Percentiles rank a stretch among this genome's conserved stretches.
Evolutionary conservation across 345 rosid genomes (phyloP).

Genomic region (Nasturtium officinale): DNA sequence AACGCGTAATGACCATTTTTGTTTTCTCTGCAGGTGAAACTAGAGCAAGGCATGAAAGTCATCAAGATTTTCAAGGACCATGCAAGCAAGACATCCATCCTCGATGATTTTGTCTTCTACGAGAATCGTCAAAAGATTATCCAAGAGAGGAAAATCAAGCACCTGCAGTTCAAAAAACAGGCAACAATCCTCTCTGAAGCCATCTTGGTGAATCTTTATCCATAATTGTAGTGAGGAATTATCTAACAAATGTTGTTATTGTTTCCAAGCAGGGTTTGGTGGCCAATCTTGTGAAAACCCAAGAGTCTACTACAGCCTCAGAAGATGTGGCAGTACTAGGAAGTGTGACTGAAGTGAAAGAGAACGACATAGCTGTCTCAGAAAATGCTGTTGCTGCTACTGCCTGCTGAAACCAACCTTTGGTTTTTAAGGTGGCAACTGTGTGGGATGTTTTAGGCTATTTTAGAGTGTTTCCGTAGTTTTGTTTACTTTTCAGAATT

Average conservation of each 20-base stretch:
- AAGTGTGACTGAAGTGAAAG: conserved; percentile 9
- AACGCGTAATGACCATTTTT: not conserved
- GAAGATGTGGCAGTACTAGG: conserved; percentile 9
- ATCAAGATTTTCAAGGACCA: conserved; percentile 58
- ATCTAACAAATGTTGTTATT: not conserved
- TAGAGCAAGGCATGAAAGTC: conserved; percentile 56
- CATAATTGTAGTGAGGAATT: not conserved
- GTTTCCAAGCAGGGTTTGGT: conserved; percentile 21
- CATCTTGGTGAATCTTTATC: not conserved
- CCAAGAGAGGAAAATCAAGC: conserved; percentile 56
- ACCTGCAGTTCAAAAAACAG: conserved; percentile 55
- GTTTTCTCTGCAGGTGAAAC: conserved; percentile 47
- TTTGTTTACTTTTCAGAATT: not conserved
- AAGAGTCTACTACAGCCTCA: conserved; percentile 12
- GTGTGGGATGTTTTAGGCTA: conserved; percentile 19
- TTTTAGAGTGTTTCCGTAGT: conserved; percentile 10
- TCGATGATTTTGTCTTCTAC: conserved; percentile 65
- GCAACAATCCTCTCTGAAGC: conserved; percentile 33
- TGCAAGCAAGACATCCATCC: conserved; percentile 55
- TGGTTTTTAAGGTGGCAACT: conserved; percentile 12
- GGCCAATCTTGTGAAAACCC: conserved; percentile 1
- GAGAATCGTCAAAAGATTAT: conserved; percentile 55
- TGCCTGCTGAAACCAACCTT: conserved; percentile 49
- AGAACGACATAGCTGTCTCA: conserved; percentile 10
- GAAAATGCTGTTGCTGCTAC: conserved; percentile 44